Evolutionary conservation across 2,329 filamentous ascomycete species (phyloP).

Genomic region (Hypoxylon sp.): DNA sequence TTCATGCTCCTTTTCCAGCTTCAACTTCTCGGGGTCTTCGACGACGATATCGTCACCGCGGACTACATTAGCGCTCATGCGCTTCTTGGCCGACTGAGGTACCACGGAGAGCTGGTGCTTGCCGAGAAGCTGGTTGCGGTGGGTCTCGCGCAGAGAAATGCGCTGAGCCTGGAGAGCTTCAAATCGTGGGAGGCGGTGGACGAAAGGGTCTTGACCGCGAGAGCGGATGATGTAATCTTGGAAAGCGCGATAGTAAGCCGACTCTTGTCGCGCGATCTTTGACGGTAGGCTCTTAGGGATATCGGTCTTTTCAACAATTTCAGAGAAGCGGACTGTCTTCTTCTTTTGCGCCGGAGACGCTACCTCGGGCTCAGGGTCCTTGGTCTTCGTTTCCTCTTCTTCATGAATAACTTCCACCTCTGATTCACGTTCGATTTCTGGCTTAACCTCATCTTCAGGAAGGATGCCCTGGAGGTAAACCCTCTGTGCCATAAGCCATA

Average conservation of each 20-base stretch:
- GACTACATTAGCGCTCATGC: conserved; percentile 75
- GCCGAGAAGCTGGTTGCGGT: conserved; percentile 83
- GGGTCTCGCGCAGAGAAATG: conserved; percentile 74
- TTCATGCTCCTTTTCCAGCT: conserved; percentile 80
- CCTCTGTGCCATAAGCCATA: conserved; percentile 86
- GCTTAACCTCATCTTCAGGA: conserved; percentile 55
- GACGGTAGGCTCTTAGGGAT: conserved; percentile 61
- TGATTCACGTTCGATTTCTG: conserved; percentile 48
- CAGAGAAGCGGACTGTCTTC: conserved; percentile 80
- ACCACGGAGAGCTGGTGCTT: conserved; percentile 81
- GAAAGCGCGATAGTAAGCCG: conserved; percentile 89
- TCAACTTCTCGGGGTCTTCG: conserved; percentile 69
- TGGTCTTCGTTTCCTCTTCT: conserved; percentile 45
- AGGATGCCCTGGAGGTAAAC: conserved; percentile 76
- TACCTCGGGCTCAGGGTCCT: conserved; percentile 42
- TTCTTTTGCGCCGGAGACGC: conserved; percentile 55
- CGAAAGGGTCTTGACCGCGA: conserved; percentile 77
- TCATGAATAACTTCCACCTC: conserved; percentile 48
- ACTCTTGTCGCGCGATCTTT: conserved; percentile 67
- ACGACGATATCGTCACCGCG: conserved; percentile 73
- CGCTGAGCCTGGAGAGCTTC: conserved; percentile 88
- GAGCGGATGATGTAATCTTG: conserved; percentile 74
- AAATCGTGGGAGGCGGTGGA: conserved; percentile 84
- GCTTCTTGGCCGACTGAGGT: conserved; percentile 74
- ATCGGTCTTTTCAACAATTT: conserved; percentile 56